phyloP scores from a whole-genome alignment of 1,284 basidiomycete species.

The Ceratobasidium sp. region DNA sequence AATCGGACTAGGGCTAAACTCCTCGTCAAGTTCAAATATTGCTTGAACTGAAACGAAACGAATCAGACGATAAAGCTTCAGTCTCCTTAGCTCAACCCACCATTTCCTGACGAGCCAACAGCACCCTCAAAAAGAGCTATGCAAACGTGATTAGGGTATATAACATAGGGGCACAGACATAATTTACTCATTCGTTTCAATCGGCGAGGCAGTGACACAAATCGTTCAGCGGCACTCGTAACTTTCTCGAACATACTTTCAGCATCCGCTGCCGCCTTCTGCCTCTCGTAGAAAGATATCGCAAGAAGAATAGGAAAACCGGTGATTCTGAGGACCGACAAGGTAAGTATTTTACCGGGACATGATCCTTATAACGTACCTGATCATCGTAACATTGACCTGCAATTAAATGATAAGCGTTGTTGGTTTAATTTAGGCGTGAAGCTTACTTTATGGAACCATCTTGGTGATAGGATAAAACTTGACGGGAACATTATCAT shows the following conservation, averaged over 20 bases:
- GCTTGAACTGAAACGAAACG: constrained; percentile 48
- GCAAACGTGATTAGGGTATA: constrained; percentile 11
- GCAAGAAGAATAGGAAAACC: constrained; percentile 83
- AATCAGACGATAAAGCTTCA: background rate
- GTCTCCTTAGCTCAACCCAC: constrained; percentile 59
- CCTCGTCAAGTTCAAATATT: constrained; percentile 84
- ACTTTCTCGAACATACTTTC: constrained; percentile 75
- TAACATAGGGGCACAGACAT: constrained; percentile 14
- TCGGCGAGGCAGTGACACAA: constrained; percentile 69
- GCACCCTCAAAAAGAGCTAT: constrained; percentile 77
- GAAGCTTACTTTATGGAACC: constrained; percentile 51
- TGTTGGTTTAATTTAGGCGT: background rate
- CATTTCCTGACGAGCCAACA: constrained; percentile 69
- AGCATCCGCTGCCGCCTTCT: constrained; percentile 67
- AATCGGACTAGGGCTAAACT: constrained; percentile 51
- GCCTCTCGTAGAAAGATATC: constrained; percentile 84
- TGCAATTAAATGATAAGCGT: constrained; percentile 48
- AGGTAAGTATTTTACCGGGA: background rate
- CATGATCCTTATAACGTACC: constrained; percentile 51
- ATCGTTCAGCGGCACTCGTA: constrained; percentile 65
- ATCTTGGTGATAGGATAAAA: constrained; percentile 64
- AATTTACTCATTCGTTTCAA: constrained; percentile 73
- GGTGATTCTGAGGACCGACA: constrained; percentile 61
- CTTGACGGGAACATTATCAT: constrained; percentile 81
- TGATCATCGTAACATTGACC: constrained; percentile 86